Evolutionary conservation across 2,329 filamentous ascomycete genomes (phyloP), one percentile per base, ranked within the genome.

Genomic region (Sporothrix schenckii): DNA sequence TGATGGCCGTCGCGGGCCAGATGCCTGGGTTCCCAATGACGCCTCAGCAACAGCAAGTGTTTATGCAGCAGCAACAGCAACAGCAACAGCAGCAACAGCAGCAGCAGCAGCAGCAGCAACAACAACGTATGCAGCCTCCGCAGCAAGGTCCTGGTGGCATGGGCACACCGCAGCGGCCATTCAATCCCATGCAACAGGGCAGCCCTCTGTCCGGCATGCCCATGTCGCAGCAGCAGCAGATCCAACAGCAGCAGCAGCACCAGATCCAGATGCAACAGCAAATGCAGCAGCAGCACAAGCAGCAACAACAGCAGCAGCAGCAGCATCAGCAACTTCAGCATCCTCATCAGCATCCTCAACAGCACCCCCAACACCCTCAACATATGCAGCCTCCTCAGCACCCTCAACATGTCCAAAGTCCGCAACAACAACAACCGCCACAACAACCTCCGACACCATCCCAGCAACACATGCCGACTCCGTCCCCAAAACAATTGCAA

Each of bases 11-110:
- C 49, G 78, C 82, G 72, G 77, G 82, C 19, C 71, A 71, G 76
- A 87, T 87, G 82, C 80, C 83, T 54, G 83, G 84, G 27, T 89
- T 85, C 75, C 82, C 83, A 53, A 87, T 89, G 84, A 86, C 84
- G 71, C 80, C 84, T 68, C 83, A 81, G 68, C 83, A 84, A 69
- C 80, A 81, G 61, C 73, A 73, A 30, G 69, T 68, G 3, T 72
- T 72, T 30, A 68, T 72, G 41, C 79, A 80, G 71, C 76, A 78
- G 60, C 71, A 72, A 52, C 73, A 74, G 60, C 72, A 72, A 24
- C 72, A 73, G 52, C 79, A 80, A 70, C 78, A 80, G 73, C 76
- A 78, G 39, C 71, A 72, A 27, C 72, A 73, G 71, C 81, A 83
- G 78, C 82, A 83, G 78, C 83, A 84, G 68, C 82, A 75, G 65